Percentiles rank a stretch among this genome's conserved stretches.
Conservation (phyloP, 1,284 basidiomycete species). For the Sphagnurus paluster region DNA sequence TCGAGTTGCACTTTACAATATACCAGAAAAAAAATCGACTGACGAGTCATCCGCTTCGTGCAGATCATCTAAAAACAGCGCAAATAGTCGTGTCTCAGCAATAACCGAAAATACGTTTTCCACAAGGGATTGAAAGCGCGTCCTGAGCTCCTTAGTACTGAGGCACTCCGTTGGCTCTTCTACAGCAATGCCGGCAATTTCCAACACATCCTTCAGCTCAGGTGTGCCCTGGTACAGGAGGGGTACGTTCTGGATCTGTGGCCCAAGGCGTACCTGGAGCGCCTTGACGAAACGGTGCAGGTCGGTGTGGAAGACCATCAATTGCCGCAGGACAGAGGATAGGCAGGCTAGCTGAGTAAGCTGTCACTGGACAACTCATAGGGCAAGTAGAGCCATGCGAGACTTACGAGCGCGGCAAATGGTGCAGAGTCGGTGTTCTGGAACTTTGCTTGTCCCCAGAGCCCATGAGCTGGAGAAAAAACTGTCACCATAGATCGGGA, state of each 20-base stretch:
- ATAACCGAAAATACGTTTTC: constrained; percentile 68
- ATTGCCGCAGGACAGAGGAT: constrained; percentile 66
- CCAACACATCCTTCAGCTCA: constrained; percentile 62
- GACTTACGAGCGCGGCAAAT: constrained; percentile 59
- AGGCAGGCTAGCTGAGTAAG: constrained; percentile 55
- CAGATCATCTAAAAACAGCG: constrained; percentile 68
- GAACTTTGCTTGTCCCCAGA: constrained; percentile 76
- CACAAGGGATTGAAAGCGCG: constrained; percentile 66
- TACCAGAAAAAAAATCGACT: constrained; percentile 21
- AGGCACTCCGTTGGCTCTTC: constrained; percentile 54
- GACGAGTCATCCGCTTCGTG: constrained; percentile 73
- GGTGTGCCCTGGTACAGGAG: constrained; percentile 69
- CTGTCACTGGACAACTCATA: not conserved
- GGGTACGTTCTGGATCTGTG: constrained; percentile 65
- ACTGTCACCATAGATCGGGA: constrained; percentile 1
- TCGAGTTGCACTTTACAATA: no score
- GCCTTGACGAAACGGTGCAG: constrained; percentile 63
- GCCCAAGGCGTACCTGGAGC: constrained; percentile 59
- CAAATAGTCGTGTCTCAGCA: constrained; percentile 65
- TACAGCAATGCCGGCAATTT: constrained; percentile 51
- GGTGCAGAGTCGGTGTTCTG: constrained; percentile 62
- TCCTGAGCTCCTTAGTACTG: constrained; percentile 58
- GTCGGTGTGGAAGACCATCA: constrained; percentile 72
- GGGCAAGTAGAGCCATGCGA: not conserved
- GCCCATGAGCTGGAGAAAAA: constrained; percentile 52